Base-by-base conservation (phyloP, 495 filamentous ascomycete genomes). In the Hypomontagnella submonticulosa region DNA sequence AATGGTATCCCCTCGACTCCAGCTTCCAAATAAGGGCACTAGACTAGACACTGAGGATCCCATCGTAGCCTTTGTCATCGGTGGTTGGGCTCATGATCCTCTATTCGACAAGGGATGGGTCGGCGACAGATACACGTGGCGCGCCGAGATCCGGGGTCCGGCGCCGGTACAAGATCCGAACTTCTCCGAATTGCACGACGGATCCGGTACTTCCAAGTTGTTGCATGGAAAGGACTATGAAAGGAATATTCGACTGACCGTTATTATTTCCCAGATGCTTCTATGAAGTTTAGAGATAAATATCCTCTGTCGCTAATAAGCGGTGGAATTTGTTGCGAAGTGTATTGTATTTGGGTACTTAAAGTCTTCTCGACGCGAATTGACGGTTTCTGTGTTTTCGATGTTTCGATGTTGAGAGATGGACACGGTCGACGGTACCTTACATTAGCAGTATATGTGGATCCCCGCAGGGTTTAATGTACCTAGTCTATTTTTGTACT, bases 361-460 rank as follows among this genome's bases (percentile, higher is more conserved):
- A 11, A 47, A 5, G 36, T 40, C 36, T n/a, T n/a, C n/a, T n/a
- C n/a, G n/a, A n/a, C n/a, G n/a, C n/a, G n/a, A n/a, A n/a, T n/a
- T n/a, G n/a, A n/a, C n/a, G n/a, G n/a, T n/a, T n/a, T n/a, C n/a
- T n/a, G n/a, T n/a, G n/a, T n/a, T n/a, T n/a, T n/a, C n/a, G n/a
- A n/a, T n/a, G n/a, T n/a, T n/a, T n/a, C n/a, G n/a, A n/a, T n/a
- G n/a, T n/a, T 33, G 38, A 38, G 32, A 42, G 41, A 65, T 47
- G 16, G 36, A 38, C 9, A 38, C n/a, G 36, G 47, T 32, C 6
- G 12, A 20, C 27, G 43, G 63, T 60, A 58, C 54, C 61, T 63
- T 50, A 49, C 61, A 63, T 63, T 51, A 52, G 51, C 38, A 43
- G 12, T 18, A 51, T 4, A 43, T 23, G 46, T 65, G 38, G 61